A percentile compares a stretch with the other conserved stretches of the same genome.
phyloP scores from a whole-genome alignment of 192 early-diverging fungal genomes.

The Coemansia sp. region DNA sequence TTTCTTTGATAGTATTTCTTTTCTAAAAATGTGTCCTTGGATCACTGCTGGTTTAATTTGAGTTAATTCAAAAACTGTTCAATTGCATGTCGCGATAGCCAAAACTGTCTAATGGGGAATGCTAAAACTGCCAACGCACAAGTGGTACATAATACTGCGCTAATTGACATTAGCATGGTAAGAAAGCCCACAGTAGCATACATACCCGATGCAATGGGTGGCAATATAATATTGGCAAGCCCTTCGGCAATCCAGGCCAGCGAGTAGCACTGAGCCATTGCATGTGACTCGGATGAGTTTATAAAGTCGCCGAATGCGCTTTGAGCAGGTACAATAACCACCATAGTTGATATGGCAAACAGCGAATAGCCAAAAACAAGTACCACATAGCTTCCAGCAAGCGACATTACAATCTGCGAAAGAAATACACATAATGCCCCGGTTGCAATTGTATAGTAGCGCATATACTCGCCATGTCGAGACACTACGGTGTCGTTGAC shows the following conservation, averaged over 20 bases:
- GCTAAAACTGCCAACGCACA: slow-evolving; percentile 30
- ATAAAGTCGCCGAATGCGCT: slow-evolving; percentile 55
- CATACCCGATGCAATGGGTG: slow-evolving; percentile 34
- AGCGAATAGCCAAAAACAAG: slow-evolving; percentile 43
- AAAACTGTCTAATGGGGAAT: slow-evolving; percentile 18
- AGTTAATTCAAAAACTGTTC: too few relatives aligned
- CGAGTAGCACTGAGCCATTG: slow-evolving; percentile 54
- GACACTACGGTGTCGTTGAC: slow-evolving; percentile 29
- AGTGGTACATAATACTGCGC: slow-evolving; percentile 30
- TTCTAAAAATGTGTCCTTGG: neutral
- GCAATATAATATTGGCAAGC: slow-evolving; percentile 43
- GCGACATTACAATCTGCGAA: slow-evolving; percentile 27
- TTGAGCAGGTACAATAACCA: slow-evolving; percentile 48
- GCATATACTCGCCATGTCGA: slow-evolving; percentile 36
- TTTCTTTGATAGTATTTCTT: neutral
- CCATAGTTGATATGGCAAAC: slow-evolving; percentile 45
- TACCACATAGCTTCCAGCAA: slow-evolving; percentile 32
- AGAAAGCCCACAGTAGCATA: slow-evolving; percentile 31
- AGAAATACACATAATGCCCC: slow-evolving; percentile 25
- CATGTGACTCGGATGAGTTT: slow-evolving; percentile 32
- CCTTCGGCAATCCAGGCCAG: slow-evolving; percentile 51
- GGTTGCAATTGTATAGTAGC: slow-evolving; percentile 43
- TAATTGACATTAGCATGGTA: slow-evolving; percentile 40
- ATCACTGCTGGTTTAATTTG: neutral
- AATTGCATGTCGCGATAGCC: slow-evolving; percentile 2